A percentile compares a stretch with the other conserved stretches of the same genome.
Conservation (phyloP, 2,329 filamentous ascomycete species). For the Monascus ruber region DNA sequence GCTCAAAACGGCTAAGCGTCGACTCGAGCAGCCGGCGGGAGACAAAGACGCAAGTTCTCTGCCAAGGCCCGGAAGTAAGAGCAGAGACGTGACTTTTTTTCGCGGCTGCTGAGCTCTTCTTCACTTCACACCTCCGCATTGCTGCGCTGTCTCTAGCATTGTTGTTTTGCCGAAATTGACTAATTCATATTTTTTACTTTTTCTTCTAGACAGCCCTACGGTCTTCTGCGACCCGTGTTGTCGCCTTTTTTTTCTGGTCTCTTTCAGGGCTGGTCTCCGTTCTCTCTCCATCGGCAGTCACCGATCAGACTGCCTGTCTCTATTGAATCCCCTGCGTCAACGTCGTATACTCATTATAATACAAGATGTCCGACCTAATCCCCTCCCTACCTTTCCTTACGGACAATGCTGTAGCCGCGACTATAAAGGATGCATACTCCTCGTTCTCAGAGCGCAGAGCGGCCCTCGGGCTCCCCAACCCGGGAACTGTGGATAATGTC, state of each 20-base stretch:
- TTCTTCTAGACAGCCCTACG: not conserved
- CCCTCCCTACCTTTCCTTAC: constrained; percentile 54
- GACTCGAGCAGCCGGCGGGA: constrained; percentile 13
- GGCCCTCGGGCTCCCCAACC: constrained; percentile 80
- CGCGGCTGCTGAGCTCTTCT: constrained; percentile 12
- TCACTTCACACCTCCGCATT: not conserved
- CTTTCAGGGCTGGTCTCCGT: constrained; percentile 19
- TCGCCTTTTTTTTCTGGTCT: constrained; percentile 7
- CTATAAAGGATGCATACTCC: constrained; percentile 65
- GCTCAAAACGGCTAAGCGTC: constrained; percentile 7
- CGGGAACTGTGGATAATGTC: constrained; percentile 82
- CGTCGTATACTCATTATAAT: not conserved
- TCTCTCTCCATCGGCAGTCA: constrained; percentile 7
- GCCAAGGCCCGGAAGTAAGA: constrained; percentile 5
- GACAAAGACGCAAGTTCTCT: constrained; percentile 16
- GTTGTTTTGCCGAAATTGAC: constrained; percentile 15
- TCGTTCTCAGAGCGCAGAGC: constrained; percentile 77
- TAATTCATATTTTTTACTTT: not conserved
- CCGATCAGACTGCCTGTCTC: too few relatives aligned
- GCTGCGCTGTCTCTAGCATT: constrained; percentile 8
- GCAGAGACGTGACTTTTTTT: constrained; percentile 25
- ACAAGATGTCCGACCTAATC: constrained; percentile 31
- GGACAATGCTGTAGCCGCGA: constrained; percentile 60
- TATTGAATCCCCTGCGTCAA: too few relatives aligned
- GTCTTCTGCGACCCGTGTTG: not conserved